phyloP scores from a whole-genome alignment of 345 rosid species.

The Pugionium cornutum region DNA sequence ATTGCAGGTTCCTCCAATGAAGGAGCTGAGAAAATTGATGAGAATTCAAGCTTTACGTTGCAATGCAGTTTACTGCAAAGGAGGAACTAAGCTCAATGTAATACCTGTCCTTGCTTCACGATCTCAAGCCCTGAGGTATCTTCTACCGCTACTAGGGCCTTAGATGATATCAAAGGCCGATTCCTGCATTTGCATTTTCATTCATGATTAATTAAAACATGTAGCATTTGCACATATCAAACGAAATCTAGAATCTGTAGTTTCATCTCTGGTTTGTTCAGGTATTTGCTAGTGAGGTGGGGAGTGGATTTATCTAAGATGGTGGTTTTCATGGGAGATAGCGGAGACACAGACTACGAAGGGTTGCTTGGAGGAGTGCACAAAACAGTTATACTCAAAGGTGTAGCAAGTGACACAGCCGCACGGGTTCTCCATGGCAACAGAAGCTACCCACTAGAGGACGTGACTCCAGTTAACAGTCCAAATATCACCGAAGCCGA shows the following conservation, averaged over 20 bases:
- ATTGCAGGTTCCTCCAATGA: slow-evolving; percentile 53
- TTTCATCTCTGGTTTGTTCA: slow-evolving; percentile 31
- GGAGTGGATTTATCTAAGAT: slow-evolving; percentile 53
- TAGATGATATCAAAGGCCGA: neutral
- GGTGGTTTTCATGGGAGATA: slow-evolving; percentile 61
- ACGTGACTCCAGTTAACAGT: slow-evolving; percentile 55
- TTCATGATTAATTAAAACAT: neutral
- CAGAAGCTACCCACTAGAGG: slow-evolving; percentile 61
- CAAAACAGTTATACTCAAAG: slow-evolving; percentile 51
- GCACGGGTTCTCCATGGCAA: slow-evolving; percentile 50
- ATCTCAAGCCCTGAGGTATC: slow-evolving; percentile 73
- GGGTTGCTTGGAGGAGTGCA: slow-evolving; percentile 66
- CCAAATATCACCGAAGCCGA: slow-evolving; percentile 45
- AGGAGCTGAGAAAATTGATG: slow-evolving; percentile 62
- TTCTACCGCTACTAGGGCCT: neutral
- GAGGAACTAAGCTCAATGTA: slow-evolving; percentile 55
- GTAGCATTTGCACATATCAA: neutral
- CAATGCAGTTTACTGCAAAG: slow-evolving; percentile 61
- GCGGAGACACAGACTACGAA: slow-evolving; percentile 73
- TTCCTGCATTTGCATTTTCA: neutral
- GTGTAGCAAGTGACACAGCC: slow-evolving; percentile 44
- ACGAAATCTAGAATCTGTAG: neutral
- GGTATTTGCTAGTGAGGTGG: slow-evolving; percentile 71
- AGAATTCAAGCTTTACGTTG: slow-evolving; percentile 73
- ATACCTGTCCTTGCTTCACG: slow-evolving; percentile 77